Evolutionary conservation across 306 rosid genomes (phyloP).

Genomic region (Lathyrus tuberosus): DNA sequence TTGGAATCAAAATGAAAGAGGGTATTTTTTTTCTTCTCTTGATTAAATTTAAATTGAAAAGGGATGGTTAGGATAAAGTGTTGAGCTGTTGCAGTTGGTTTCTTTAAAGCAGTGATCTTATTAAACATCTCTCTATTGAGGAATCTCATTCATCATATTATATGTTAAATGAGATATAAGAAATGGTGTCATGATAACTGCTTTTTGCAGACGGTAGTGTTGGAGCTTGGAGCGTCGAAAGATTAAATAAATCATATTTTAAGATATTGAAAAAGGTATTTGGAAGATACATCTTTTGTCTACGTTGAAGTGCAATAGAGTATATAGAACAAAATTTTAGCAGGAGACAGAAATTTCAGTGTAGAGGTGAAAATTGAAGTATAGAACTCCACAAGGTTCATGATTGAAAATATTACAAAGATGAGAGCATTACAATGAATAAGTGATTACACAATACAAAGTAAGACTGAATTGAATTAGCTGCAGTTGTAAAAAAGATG

Average conservation of each 20-base stretch:
- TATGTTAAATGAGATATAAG: background rate
- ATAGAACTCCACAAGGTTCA: background rate
- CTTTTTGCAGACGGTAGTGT: background rate
- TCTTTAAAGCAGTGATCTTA: slow-evolving; percentile 19
- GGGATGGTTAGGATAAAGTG: slow-evolving; percentile 1
- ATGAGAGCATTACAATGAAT: background rate
- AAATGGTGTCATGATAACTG: background rate
- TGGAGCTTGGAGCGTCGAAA: slow-evolving; percentile 3
- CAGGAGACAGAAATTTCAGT: background rate
- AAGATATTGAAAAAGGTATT: background rate
- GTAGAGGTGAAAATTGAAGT: background rate
- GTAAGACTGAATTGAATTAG: background rate
- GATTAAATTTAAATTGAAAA: slow-evolving; percentile 23
- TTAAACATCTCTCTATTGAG: slow-evolving; percentile 5
- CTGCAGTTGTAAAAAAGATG: slow-evolving; percentile 7
- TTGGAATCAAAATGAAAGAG: background rate
- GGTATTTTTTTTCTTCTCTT: background rate
- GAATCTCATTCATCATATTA: slow-evolving; percentile 6
- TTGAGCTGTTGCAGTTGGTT: background rate
- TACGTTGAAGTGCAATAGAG: background rate
- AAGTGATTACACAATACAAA: background rate
- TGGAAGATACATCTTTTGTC: no score
- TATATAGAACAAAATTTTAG: background rate
- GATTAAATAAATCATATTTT: background rate
- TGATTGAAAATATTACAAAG: background rate